Evolutionary conservation across 129 eudicot genomes (phyloP).

Genomic region (Oenanthe sinensis): DNA sequence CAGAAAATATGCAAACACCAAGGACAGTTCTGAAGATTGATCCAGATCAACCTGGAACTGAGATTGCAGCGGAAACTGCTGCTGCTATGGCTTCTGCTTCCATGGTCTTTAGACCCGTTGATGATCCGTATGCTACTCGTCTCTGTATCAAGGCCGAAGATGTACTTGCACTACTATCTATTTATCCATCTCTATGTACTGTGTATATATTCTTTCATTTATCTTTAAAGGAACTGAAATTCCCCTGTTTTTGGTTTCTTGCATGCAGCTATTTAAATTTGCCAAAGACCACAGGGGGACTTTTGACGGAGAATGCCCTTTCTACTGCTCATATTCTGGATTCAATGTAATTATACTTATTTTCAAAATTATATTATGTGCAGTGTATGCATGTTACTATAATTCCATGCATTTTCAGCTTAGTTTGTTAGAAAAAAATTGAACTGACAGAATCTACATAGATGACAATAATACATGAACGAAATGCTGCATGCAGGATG

Average conservation of each 20-base stretch:
- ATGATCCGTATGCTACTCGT: conserved; percentile 33
- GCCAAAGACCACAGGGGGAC: conserved; percentile 55
- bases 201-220: not conserved
- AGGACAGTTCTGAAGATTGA: conserved; percentile 54
- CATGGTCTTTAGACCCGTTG: conserved; percentile 36
- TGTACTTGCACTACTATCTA: conserved; percentile 18
- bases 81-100: conserved; percentile 82
- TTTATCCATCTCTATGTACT: not conserved
- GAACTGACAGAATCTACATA: not conserved
- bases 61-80: conserved; percentile 83
- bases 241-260: not conserved
- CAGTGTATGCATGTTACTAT: not conserved
- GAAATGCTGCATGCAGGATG: conserved; percentile 41
- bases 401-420: not conserved
- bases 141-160: conserved; percentile 49
- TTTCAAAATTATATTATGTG: not conserved
- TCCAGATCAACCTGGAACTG: conserved; percentile 52
- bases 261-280: conserved; percentile 60
- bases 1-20: conserved; percentile 72
- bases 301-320: conserved; percentile 86
- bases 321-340: conserved; percentile 83
- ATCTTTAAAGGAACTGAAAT: not conserved
- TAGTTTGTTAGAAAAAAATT: not conserved
- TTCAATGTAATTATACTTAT: conserved; percentile 36
- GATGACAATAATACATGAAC: not conserved